These are phyloP conservation scores for Leavenworthia alabamica DNA, from an alignment of 345 rosid genomes.

Conservation along the genomic window DNA sequence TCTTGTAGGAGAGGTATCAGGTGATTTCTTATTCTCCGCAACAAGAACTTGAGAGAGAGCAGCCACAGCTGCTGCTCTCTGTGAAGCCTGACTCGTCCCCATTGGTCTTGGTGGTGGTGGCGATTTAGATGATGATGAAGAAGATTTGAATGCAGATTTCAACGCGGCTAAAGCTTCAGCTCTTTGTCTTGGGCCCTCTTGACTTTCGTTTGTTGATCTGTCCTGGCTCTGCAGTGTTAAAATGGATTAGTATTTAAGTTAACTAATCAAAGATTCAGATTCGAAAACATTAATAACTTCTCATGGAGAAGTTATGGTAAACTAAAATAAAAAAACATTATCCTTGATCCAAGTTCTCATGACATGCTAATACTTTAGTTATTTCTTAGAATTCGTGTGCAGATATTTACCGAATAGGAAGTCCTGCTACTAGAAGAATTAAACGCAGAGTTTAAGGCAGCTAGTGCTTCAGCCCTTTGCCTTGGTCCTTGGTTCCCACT, in stretches of 20 bases:
- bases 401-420: slow-evolving; percentile 39
- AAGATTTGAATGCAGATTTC: slow-evolving; percentile 57
- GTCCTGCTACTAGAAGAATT: slow-evolving; percentile 53
- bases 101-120: slow-evolving; percentile 42
- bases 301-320: not conserved
- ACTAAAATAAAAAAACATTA: not conserved
- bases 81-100: slow-evolving; percentile 54
- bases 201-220: slow-evolving; percentile 38
- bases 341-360: not conserved
- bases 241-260: not conserved
- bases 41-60: slow-evolving; percentile 90
- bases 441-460: slow-evolving; percentile 85
- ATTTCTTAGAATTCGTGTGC: not conserved
- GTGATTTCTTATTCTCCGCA: slow-evolving; percentile 67
- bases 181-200: slow-evolving; percentile 71
- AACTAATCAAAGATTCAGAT: not conserved
- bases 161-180: slow-evolving; percentile 86
- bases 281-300: not conserved
- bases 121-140: slow-evolving; percentile 43
- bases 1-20: slow-evolving; percentile 58
- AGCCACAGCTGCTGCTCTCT: slow-evolving; percentile 97
- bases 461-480: slow-evolving; percentile 97
- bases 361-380: not conserved
- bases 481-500: slow-evolving; percentile 76
- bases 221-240: slow-evolving; percentile 41